phyloP scores from a whole-genome alignment of 2,329 filamentous ascomycete genomes.

The Trichoderma sp. region DNA sequence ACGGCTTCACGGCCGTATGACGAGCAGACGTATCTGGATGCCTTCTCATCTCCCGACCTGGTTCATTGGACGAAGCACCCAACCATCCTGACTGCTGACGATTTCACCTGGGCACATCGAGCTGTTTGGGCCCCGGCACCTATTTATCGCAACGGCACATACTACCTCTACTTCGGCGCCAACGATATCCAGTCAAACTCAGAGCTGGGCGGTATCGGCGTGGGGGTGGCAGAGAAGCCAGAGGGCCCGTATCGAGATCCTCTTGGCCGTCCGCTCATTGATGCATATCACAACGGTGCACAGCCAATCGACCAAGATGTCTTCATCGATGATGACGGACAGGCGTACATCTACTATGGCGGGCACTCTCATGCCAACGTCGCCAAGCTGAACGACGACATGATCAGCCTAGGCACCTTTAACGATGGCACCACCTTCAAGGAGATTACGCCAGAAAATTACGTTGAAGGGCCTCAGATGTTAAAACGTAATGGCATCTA shows the following conservation, averaged over 20 bases:
- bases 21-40: constrained; percentile 48
- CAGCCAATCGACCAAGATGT: constrained; percentile 44
- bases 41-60: constrained; percentile 48
- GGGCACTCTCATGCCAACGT: constrained; percentile 38
- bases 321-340: constrained; percentile 42
- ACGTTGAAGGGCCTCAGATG: constrained; percentile 39
- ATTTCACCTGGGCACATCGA: constrained; percentile 41
- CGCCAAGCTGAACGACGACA: constrained; percentile 42
- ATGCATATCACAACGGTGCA: constrained; percentile 42
- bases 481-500: constrained; percentile 44
- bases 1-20: constrained; percentile 44
- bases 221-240: constrained; percentile 33
- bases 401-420: constrained; percentile 41
- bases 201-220: constrained; percentile 40
- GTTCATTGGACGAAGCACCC: constrained; percentile 47
- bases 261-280: constrained; percentile 34
- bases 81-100: constrained; percentile 36
- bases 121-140: constrained; percentile 49
- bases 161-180: constrained; percentile 50
- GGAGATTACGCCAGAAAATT: constrained; percentile 45
- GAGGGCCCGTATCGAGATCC: constrained; percentile 37
- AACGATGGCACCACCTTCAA: constrained; percentile 38
- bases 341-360: constrained; percentile 43
- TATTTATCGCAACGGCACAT: constrained; percentile 41
- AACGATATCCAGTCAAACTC: constrained; percentile 41